Evolutionary conservation across 805 yeast genomes (phyloP).

Genomic region (Sungouiella thailandica): DNA sequence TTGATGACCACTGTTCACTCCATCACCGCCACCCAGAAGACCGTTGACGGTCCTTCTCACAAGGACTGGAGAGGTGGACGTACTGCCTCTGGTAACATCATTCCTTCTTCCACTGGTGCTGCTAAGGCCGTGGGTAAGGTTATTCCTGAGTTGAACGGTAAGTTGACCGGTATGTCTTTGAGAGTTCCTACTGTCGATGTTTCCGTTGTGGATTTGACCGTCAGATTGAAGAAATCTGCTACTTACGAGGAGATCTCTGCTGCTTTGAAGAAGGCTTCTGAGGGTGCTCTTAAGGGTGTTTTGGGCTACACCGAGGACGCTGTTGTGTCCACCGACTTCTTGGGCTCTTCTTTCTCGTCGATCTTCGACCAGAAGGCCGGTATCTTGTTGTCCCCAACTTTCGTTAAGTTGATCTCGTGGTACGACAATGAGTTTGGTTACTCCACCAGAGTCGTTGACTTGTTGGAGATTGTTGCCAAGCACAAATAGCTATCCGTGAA

Average conservation of each 20-base stretch:
- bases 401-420: slow-evolving; percentile 90
- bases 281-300: slow-evolving; percentile 74
- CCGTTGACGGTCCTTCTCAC: slow-evolving; percentile 95
- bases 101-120: slow-evolving; percentile 95
- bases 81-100: slow-evolving; percentile 92
- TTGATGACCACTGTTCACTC: slow-evolving; percentile 96
- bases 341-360: slow-evolving; percentile 78
- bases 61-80: slow-evolving; percentile 99
- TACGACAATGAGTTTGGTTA: slow-evolving; percentile 96
- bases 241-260: slow-evolving; percentile 80
- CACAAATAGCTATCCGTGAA: slow-evolving; percentile 12
- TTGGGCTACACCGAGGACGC: slow-evolving; percentile 90
- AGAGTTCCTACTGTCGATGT: slow-evolving; percentile 94
- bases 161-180: slow-evolving; percentile 89
- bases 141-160: slow-evolving; percentile 84
- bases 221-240: slow-evolving; percentile 69
- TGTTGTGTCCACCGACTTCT: slow-evolving; percentile 87
- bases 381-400: slow-evolving; percentile 78
- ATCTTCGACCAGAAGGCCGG: slow-evolving; percentile 92
- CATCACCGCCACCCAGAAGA: slow-evolving; percentile 93
- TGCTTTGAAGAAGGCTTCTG: slow-evolving; percentile 70
- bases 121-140: slow-evolving; percentile 98
- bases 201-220: slow-evolving; percentile 90
- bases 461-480: slow-evolving; percentile 75
- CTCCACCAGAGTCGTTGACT: slow-evolving; percentile 94